Conservation (phyloP, 176 grass and related monocot genomes). For the Thinopyrum elongatum region DNA sequence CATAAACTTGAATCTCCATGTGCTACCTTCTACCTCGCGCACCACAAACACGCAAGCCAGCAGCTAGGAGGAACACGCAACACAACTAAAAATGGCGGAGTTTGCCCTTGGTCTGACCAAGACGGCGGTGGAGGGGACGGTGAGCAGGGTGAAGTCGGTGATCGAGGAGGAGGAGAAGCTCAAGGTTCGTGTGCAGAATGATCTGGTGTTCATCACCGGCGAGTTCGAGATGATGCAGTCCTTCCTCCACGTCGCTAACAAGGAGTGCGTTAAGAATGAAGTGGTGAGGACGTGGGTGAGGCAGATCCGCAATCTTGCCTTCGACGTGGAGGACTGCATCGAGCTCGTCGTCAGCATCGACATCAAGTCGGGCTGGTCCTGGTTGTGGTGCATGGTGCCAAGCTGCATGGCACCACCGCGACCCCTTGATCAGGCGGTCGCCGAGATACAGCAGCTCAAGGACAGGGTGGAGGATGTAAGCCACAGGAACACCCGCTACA, state of each 20-base stretch:
- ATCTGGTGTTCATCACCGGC: no score
- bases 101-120: neutral
- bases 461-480: neutral
- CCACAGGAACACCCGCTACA: neutral
- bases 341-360: neutral
- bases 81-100: neutral
- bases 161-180: neutral
- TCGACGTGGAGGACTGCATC: neutral
- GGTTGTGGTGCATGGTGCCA: neutral
- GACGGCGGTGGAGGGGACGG: neutral
- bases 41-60: no score
- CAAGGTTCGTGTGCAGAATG: no score
- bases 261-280: neutral
- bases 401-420: neutral
- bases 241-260: neutral
- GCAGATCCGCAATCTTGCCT: neutral
- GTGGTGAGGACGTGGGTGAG: neutral
- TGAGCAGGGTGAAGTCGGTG: neutral
- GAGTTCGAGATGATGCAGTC: neutral
- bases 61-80: no score
- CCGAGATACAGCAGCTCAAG: neutral
- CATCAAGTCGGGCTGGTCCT: neutral
- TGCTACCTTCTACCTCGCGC: no score
- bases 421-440: neutral
- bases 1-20: no score